phyloP scores from a whole-genome alignment of 2,329 filamentous ascomycete genomes.

The Xylogone sp. region DNA sequence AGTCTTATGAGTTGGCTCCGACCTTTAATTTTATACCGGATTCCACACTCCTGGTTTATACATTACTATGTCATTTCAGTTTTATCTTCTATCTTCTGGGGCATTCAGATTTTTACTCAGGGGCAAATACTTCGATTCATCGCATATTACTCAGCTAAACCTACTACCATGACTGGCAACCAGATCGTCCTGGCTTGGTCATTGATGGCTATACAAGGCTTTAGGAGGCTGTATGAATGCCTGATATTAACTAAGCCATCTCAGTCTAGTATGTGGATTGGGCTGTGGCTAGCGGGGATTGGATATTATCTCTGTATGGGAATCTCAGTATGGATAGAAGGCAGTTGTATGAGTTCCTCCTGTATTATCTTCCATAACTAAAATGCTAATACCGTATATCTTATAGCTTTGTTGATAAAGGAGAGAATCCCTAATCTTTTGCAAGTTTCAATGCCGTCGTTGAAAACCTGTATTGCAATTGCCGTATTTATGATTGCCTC shows the following conservation, averaged over 20 bases:
- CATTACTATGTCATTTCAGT: conserved; percentile 82
- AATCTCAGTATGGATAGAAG: conserved; percentile 81
- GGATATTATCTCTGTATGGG: conserved; percentile 72
- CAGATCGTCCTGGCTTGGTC: conserved; percentile 66
- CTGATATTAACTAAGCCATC: conserved; percentile 60
- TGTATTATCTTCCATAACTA: not conserved
- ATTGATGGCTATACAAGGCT: conserved; percentile 73
- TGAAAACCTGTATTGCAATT: conserved; percentile 52
- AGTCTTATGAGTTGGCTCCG: conserved; percentile 9
- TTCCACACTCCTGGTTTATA: conserved; percentile 86
- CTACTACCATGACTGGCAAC: conserved; percentile 49
- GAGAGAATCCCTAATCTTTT: conserved; percentile 5
- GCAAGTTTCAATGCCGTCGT: conserved; percentile 23
- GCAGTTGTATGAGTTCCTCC: conserved; percentile 53
- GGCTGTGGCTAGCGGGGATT: conserved; percentile 77
- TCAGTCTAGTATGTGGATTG: conserved; percentile 74
- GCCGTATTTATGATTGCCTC: conserved; percentile 68
- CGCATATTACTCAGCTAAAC: conserved; percentile 24
- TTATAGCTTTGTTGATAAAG: conserved; percentile 17
- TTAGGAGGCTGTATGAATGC: conserved; percentile 74
- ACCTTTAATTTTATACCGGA: conserved; percentile 32
- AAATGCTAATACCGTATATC: conserved; percentile 13
- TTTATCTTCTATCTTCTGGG: conserved; percentile 70
- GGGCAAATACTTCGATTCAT: conserved; percentile 52
- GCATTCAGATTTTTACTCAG: conserved; percentile 52